Base-by-base conservation (phyloP, 139 green algal species). In the Coelastrella sp. region DNA sequence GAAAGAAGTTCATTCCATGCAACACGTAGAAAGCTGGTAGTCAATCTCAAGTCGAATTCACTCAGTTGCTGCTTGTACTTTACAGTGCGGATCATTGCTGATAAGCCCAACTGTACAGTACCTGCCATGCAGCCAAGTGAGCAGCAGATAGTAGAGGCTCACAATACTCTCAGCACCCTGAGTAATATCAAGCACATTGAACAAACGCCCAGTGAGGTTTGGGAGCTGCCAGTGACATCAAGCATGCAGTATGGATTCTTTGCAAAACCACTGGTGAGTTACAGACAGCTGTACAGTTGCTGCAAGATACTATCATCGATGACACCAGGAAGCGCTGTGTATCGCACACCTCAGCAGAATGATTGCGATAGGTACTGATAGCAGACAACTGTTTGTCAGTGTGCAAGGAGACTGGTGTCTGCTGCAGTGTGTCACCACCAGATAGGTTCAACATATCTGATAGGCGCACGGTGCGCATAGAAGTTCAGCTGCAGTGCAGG, bases 181-280 rank as follows among this genome's bases (percentile, higher is more conserved):
- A 79, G 58, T 17, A 80, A 66, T 56, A 25, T 88, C 57, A 73
- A 89, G 63, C 87, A 96, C 72, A 91, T 90, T 7, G 92, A 95
- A 58, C 89, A 93, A 73, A 27, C 91, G 49, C 94, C 94, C 6
- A 61, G 61, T 9, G 86, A 96, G 60, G 78, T 91, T 0, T 93
- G 90, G 70, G 82, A 87, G 17, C 92, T 96, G 57, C 94, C 94
- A 6, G 61, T 93, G n/a, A 96, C 94, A 11, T 85, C 66, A 22
- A 96, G 93, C 70, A 92, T 93, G 90, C 93, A 96, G 57, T 95
- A 95, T 70, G 94, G 94, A 15, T 96, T 95, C 85, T 94, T 91
- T 58, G 78, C 72, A 74, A 87, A 76, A 65, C 89, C 87, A 35
- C 35, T 91, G 78, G 78, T 89, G 88, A 91, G 83, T 6, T 25